Conservation (phyloP, 73 alveolate genomes). For the Symbiodinium pilosum region DNA sequence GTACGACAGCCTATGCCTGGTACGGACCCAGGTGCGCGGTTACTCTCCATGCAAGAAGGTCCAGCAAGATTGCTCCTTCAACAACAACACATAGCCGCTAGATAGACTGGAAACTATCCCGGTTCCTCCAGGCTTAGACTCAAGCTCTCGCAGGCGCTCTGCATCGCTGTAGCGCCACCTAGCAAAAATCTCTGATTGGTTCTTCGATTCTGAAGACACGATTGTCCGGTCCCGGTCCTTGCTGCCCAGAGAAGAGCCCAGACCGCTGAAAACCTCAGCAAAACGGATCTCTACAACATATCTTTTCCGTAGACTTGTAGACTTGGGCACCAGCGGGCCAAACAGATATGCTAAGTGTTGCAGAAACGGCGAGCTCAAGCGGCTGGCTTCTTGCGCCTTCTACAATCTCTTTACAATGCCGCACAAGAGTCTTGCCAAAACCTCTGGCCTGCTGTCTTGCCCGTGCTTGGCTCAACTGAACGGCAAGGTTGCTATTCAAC, state of each 20-base stretch:
- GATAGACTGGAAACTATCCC: background rate
- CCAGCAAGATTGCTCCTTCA: constrained; percentile 55
- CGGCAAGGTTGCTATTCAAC: constrained; percentile 49
- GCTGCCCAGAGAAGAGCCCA: background rate
- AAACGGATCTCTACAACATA: too few relatives aligned
- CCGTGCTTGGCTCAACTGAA: constrained; percentile 74
- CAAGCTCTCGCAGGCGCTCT: constrained; percentile 17
- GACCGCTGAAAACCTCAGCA: background rate
- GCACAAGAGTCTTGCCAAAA: too few relatives aligned
- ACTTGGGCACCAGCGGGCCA: constrained; percentile 14
- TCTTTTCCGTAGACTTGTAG: background rate
- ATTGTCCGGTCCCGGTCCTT: background rate
- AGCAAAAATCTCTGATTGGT: background rate
- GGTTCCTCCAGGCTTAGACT: constrained; percentile 32
- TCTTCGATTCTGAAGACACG: background rate
- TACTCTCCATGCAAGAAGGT: constrained; percentile 24
- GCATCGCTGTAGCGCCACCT: constrained; percentile 57
- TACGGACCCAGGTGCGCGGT: constrained; percentile 76
- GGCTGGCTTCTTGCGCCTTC: constrained; percentile 55
- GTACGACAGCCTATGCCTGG: constrained; percentile 3
- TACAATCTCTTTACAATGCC: background rate
- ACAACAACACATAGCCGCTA: background rate
- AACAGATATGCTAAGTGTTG: constrained; percentile 25
- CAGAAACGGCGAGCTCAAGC: constrained; percentile 25
- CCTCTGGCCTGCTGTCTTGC: constrained; percentile 81